A percentile compares a stretch with the other conserved stretches of the same genome.
Evolutionary conservation across 2,329 filamentous ascomycete species (phyloP).

Genomic region (Aspergillus puulaauensis): DNA sequence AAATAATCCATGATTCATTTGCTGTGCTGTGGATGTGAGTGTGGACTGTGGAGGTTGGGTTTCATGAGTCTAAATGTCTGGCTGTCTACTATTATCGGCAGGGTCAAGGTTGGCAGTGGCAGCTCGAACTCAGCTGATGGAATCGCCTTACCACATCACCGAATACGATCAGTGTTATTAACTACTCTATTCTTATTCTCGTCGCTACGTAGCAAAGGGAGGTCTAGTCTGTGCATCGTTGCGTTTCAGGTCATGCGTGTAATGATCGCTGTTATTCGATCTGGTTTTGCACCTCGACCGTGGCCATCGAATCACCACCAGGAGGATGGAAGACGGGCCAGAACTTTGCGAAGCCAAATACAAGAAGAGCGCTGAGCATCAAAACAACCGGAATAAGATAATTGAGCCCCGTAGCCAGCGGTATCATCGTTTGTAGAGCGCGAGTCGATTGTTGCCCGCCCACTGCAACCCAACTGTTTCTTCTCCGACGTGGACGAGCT

Average conservation of each 20-base stretch:
- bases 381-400: background rate
- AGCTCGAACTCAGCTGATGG: background rate
- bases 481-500: background rate
- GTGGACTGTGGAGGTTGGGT: background rate
- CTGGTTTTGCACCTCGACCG: background rate
- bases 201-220: background rate
- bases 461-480: slow-evolving; percentile 2
- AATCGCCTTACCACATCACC: background rate
- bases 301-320: slow-evolving; percentile 2
- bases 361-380: background rate
- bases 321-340: background rate
- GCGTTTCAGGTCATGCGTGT: slow-evolving; percentile 1
- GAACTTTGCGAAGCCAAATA: background rate
- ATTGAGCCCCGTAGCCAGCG: background rate
- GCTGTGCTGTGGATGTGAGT: background rate
- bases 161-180: background rate
- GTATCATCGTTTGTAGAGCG: background rate
- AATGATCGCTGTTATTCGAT: background rate
- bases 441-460: slow-evolving; percentile 2
- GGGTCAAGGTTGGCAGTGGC: too few species aligned
- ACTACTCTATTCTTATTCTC: background rate
- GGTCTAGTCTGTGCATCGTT: background rate
- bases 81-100: background rate
- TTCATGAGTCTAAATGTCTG: background rate
- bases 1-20: background rate